Evolutionary conservation across 441 rosid genomes (phyloP).

Genomic region (Rhodomyrtus psidioides): DNA sequence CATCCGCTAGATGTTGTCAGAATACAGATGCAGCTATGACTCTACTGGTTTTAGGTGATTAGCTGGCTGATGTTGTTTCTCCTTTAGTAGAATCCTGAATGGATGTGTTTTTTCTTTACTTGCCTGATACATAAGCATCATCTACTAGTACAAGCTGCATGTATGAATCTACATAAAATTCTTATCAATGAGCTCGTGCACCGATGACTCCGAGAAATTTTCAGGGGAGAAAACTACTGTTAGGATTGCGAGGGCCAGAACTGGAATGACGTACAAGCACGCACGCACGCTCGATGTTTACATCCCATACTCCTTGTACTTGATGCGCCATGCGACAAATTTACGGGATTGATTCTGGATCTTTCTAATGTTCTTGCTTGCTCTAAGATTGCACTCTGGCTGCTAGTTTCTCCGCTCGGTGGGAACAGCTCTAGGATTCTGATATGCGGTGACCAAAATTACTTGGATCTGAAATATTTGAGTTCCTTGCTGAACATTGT

Average conservation of each 20-base stretch:
- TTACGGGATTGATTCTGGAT: not conserved
- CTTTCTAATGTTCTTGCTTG: not conserved
- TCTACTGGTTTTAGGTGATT: too few relatives aligned
- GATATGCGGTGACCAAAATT: not conserved
- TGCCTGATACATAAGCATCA: not conserved
- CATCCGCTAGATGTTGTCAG: conserved; percentile 94
- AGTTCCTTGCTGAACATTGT: not conserved
- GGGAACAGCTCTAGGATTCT: not conserved
- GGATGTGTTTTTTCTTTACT: not conserved
- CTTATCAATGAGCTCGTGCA: not conserved
- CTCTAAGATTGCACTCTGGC: not conserved
- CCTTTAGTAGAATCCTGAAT: not conserved
- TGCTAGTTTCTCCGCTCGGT: not conserved
- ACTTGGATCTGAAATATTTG: not conserved
- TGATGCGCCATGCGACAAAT: not conserved
- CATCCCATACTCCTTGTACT: not conserved
- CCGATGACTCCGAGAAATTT: not conserved
- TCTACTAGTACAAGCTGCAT: not conserved
- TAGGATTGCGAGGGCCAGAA: not conserved
- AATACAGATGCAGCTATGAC: conserved; percentile 99
- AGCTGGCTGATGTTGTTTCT: not conserved
- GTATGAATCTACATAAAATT: not conserved
- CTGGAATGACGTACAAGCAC: not conserved
- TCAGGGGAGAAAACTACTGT: not conserved
- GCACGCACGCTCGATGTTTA: not conserved